These are phyloP conservation scores for Aureobasidium leucospermi DNA, from an alignment of 2,329 filamentous ascomycete species.

Conservation along the genomic window DNA sequence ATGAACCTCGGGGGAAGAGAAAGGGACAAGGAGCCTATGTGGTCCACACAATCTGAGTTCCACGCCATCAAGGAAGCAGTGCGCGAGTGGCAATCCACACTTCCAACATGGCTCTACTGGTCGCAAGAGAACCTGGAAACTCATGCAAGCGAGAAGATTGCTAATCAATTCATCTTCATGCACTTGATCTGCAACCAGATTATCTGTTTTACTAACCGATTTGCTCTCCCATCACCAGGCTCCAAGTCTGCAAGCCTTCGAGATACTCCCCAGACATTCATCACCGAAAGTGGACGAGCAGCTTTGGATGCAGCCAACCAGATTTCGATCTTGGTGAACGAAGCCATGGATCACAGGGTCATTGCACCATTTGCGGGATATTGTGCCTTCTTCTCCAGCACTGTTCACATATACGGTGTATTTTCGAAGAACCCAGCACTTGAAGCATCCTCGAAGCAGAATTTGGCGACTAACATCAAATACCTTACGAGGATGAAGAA, in stretches of 20 bases:
- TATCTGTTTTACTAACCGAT: constrained; percentile 81
- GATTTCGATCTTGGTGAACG: constrained; percentile 76
- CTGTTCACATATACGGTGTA: constrained; percentile 87
- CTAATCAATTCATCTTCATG: constrained; percentile 86
- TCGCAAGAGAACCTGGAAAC: constrained; percentile 73
- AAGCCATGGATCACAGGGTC: constrained; percentile 71
- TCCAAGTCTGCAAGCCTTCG: constrained; percentile 49
- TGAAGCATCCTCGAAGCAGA: constrained; percentile 71
- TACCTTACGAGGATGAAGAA: constrained; percentile 93
- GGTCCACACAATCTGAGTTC: constrained; percentile 74
- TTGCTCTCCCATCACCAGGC: constrained; percentile 64
- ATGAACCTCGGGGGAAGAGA: constrained; percentile 85
- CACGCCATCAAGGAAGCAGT: constrained; percentile 61
- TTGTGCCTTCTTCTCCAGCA: constrained; percentile 86
- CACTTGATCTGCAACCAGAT: constrained; percentile 89
- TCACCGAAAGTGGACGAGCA: constrained; percentile 64
- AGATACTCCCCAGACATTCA: constrained; percentile 70
- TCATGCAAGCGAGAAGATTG: constrained; percentile 76
- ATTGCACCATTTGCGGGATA: constrained; percentile 92
- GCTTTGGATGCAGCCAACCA: constrained; percentile 78
- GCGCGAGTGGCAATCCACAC: constrained; percentile 58
- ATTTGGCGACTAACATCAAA: constrained; percentile 79
- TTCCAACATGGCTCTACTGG: constrained; percentile 69
- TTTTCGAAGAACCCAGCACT: constrained; percentile 75
- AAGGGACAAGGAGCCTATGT: constrained; percentile 68